Percentiles rank a stretch among this genome's conserved stretches.
Conservation (phyloP, 306 rosid genomes). For the Sindora glabra region DNA sequence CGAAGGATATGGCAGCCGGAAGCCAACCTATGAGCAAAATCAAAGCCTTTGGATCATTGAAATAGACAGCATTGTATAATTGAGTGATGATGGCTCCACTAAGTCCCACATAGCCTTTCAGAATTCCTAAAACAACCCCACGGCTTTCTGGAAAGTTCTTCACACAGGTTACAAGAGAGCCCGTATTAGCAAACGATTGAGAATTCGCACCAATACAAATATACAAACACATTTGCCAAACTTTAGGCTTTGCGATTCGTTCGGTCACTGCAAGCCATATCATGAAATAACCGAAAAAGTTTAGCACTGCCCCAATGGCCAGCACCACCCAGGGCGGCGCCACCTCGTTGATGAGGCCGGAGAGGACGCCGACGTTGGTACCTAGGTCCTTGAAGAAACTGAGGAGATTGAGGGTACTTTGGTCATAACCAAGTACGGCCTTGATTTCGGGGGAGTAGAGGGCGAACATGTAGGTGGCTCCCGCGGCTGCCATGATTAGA, state of each 20-base stretch:
- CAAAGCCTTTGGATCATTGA: constrained; percentile 22
- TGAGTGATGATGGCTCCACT: constrained; percentile 61
- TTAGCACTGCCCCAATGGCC: constrained; percentile 32
- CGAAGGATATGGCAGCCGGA: constrained; percentile 41
- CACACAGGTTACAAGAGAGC: constrained; percentile 49
- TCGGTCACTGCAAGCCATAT: constrained; percentile 44
- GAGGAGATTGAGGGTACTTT: constrained; percentile 6
- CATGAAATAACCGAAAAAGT: constrained; percentile 55
- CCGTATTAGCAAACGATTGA: constrained; percentile 49
- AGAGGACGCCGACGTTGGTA: constrained; percentile 2
- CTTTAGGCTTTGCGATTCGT: constrained; percentile 25
- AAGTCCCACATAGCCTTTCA: constrained; percentile 55
- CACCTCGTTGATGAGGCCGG: constrained; percentile 5
- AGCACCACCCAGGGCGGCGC: constrained; percentile 38
- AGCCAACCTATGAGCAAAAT: constrained; percentile 54
- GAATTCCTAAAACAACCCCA: constrained; percentile 38
- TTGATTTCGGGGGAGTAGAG: background rate
- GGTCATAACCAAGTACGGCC: background rate
- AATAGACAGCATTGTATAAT: constrained; percentile 35
- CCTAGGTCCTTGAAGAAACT: constrained; percentile 9
- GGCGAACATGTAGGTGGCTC: constrained; percentile 6
- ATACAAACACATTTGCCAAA: constrained; percentile 50
- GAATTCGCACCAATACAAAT: constrained; percentile 49
- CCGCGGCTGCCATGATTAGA: constrained; percentile 5
- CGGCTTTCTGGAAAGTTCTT: constrained; percentile 49